Evolutionary conservation across 2,329 filamentous ascomycete species (phyloP), one percentile per base, ranked within the genome.

Genomic region (Fusarium sp.): DNA sequence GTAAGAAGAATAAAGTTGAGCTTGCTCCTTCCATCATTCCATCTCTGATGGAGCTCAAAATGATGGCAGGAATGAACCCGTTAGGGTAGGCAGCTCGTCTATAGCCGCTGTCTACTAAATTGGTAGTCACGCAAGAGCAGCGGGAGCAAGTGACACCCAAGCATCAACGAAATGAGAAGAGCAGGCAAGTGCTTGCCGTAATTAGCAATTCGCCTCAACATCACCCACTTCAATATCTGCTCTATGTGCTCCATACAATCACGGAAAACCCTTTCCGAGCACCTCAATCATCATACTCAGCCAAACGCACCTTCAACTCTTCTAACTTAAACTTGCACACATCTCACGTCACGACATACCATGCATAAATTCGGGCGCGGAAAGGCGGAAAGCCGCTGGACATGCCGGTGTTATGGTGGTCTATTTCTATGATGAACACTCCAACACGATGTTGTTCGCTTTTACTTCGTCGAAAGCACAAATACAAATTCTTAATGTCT

Each of bases 331-430:
- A 64, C 64, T 66, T 62, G 49, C 60, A 72, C 45, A 49, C 64
- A 52, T 62, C 37, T 45, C 62, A 41, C 40, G 54, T 55, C 55
- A 62, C 32, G 42, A 41, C 61, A 73, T 58, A 65, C 38, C 57
- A 70, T 59, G 60, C 59, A 57, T 60, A 54, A 63, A 56, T 40
- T 55, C 37, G 41, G 38, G 54, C 37, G 54, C 57, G 57, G 67
- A 73, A 66, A 54, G 52, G 40, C 57, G 65, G 69, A 72, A 67
- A 20, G n/a, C 57, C 65, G 60, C 64, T 73, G 56, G 41, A 26
- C 53, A 30, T 30, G 7, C 8, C 10, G 30, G 30, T 57, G 50
- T 67, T 54, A 69, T 45, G 40, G 37, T 32, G 53, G 60, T 26
- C 49, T 40, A 69, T 63, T 54, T 46, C 42, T 35, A 56, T 40